phyloP scores from a whole-genome alignment of 371 early-diverging fungal genomes.

The Apophysomyces elegans region DNA sequence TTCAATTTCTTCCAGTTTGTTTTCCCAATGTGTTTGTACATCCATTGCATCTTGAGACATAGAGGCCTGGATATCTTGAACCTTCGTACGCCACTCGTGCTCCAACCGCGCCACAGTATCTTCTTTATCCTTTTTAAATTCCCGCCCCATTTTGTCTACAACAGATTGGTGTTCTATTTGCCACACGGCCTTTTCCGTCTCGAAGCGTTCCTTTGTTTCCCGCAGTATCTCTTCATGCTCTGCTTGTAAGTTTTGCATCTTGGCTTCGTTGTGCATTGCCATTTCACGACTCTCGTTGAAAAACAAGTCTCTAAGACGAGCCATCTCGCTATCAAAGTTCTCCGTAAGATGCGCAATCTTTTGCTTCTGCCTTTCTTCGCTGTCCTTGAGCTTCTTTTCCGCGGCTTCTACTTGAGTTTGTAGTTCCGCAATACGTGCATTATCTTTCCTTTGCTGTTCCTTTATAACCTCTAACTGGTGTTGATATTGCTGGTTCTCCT shows the following conservation, averaged over 20 bases:
- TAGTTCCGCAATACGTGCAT: constrained; percentile 34
- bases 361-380: constrained; percentile 4
- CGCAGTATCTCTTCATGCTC: constrained; percentile 31
- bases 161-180: constrained; percentile 28
- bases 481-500: constrained; percentile 5
- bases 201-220: constrained; percentile 33
- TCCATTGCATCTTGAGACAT: constrained; percentile 37
- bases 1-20: constrained; percentile 24
- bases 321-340: constrained; percentile 17
- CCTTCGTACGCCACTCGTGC: constrained; percentile 28
- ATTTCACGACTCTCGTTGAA: constrained; percentile 26
- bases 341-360: constrained; percentile 6
- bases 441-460: constrained; percentile 19
- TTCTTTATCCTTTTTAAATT: constrained; percentile 19
- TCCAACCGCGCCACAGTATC: constrained; percentile 20
- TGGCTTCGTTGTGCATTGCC: constrained; percentile 34
- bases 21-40: constrained; percentile 36
- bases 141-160: constrained; percentile 22
- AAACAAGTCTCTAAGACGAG: constrained; percentile 20
- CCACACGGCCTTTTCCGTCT: constrained; percentile 36
- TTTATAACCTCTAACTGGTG: constrained; percentile 9
- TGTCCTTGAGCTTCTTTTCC: background rate
- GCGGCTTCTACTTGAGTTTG: constrained; percentile 21
- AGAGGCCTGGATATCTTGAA: constrained; percentile 28
- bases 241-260: constrained; percentile 31